phyloP scores from a whole-genome alignment of 768 basidiomycete genomes.

The Agaricus sinodeliciosus region DNA sequence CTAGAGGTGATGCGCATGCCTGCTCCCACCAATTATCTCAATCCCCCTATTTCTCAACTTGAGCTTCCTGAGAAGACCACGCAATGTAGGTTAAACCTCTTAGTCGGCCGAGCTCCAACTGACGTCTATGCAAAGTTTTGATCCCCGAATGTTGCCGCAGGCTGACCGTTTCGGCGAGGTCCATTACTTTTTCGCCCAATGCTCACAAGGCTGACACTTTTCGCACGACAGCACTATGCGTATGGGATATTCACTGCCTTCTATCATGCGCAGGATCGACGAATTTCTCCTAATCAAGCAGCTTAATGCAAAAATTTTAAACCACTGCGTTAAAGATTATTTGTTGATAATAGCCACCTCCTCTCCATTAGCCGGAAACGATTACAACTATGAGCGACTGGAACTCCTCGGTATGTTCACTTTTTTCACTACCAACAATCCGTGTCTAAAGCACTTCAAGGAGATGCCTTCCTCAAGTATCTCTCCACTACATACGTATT shows the following conservation, averaged over 20 bases:
- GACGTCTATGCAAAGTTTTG: conserved; percentile 42
- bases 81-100: conserved; percentile 45
- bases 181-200: neutral
- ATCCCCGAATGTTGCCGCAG: conserved; percentile 80
- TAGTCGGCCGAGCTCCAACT: neutral
- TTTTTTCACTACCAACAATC: neutral
- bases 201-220: neutral
- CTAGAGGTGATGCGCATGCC: conserved; percentile 59
- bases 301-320: conserved; percentile 64
- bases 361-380: conserved; percentile 61
- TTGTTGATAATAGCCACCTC: conserved; percentile 62
- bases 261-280: conserved; percentile 66
- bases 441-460: conserved; percentile 26
- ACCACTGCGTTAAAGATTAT: conserved; percentile 52
- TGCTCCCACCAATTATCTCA: conserved; percentile 48
- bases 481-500: conserved; percentile 69
- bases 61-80: conserved; percentile 35
- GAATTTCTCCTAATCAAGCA: conserved; percentile 73
- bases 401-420: conserved; percentile 64
- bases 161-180: conserved; percentile 72
- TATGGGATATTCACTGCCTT: conserved; percentile 66
- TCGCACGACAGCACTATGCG: conserved; percentile 47
- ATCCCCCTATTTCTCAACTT: conserved; percentile 34
- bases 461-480: conserved; percentile 82
- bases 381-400: conserved; percentile 77